phyloP scores from a whole-genome alignment of 2,329 filamentous ascomycete species.

The Hymenoscyphus linearis region DNA sequence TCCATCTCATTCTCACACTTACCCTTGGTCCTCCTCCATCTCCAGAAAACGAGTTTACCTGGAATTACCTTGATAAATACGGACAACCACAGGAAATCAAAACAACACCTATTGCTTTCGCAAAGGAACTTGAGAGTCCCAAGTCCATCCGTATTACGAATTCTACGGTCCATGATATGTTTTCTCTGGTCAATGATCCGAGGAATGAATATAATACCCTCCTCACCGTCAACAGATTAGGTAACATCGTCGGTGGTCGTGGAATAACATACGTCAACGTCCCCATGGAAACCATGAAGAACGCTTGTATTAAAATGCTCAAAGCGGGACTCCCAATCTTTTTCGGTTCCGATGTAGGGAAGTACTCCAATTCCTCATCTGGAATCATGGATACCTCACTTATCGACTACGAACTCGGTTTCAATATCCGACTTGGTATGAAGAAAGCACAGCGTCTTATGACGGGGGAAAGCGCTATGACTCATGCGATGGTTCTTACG shows the following conservation, averaged over 20 bases:
- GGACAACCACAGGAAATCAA: constrained; percentile 58
- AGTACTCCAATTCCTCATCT: constrained; percentile 61
- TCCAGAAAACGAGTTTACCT: constrained; percentile 64
- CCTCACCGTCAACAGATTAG: constrained; percentile 71
- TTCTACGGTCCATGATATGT: constrained; percentile 60
- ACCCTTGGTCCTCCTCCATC: constrained; percentile 75
- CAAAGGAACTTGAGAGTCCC: constrained; percentile 59
- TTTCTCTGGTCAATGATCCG: constrained; percentile 82
- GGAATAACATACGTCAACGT: constrained; percentile 81
- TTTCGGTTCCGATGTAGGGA: constrained; percentile 84
- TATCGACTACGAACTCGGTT: constrained; percentile 77
- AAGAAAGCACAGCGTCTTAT: constrained; percentile 69
- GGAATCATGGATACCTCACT: constrained; percentile 79
- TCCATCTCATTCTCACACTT: constrained; percentile 76
- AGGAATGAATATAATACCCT: constrained; percentile 68
- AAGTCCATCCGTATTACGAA: constrained; percentile 52
- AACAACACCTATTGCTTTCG: constrained; percentile 66
- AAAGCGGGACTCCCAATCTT: constrained; percentile 75
- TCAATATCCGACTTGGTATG: constrained; percentile 69
- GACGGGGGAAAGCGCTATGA: constrained; percentile 77
- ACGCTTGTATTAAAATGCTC: constrained; percentile 71
- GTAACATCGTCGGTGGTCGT: constrained; percentile 74
- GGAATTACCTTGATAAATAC: constrained; percentile 71
- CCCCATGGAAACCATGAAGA: constrained; percentile 65
- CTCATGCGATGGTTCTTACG: constrained; percentile 87